Conservation (phyloP, 2,329 filamentous ascomycete genomes). For the Acrodontium crateriforme region DNA sequence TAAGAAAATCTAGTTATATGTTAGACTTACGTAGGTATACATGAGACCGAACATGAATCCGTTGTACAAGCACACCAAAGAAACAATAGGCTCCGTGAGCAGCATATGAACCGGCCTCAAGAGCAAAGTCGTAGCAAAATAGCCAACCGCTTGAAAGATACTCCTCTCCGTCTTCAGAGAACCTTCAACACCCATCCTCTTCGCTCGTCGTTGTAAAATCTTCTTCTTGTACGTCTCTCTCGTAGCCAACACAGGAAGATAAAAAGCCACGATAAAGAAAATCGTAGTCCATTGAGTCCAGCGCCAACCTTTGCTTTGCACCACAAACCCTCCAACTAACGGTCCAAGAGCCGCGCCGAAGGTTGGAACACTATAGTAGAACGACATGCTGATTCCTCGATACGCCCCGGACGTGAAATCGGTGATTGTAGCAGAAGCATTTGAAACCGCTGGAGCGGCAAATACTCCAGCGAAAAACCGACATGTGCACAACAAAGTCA, state of each 20-base stretch:
- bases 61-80: slow-evolving; percentile 27
- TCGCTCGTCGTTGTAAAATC: slow-evolving; percentile 18
- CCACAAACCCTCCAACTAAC: slow-evolving; percentile 24
- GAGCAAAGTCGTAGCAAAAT: slow-evolving; percentile 13
- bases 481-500: slow-evolving; percentile 14
- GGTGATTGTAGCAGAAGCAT: slow-evolving; percentile 17
- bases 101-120: slow-evolving; percentile 22
- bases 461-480: slow-evolving; percentile 37
- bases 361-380: slow-evolving; percentile 16
- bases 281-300: slow-evolving; percentile 23
- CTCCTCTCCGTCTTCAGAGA: slow-evolving; percentile 5
- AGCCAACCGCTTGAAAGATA: slow-evolving; percentile 5
- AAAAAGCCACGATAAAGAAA: slow-evolving; percentile 18
- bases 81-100: slow-evolving; percentile 29
- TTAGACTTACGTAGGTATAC: slow-evolving; percentile 25
- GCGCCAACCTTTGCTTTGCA: slow-evolving; percentile 18
- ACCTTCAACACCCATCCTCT: slow-evolving; percentile 11
- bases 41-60: slow-evolving; percentile 28
- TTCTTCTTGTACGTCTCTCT: slow-evolving; percentile 22
- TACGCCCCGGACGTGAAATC: slow-evolving; percentile 19
- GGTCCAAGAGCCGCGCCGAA: slow-evolving; percentile 21
- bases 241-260: slow-evolving; percentile 15
- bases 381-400: slow-evolving; percentile 14
- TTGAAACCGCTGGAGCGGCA: slow-evolving; percentile 19
- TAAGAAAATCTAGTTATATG: neutral